Percentiles rank a stretch among this genome's conserved stretches.
Conservation (phyloP, 2,329 filamentous ascomycete genomes). For the Xylaria sp. region DNA sequence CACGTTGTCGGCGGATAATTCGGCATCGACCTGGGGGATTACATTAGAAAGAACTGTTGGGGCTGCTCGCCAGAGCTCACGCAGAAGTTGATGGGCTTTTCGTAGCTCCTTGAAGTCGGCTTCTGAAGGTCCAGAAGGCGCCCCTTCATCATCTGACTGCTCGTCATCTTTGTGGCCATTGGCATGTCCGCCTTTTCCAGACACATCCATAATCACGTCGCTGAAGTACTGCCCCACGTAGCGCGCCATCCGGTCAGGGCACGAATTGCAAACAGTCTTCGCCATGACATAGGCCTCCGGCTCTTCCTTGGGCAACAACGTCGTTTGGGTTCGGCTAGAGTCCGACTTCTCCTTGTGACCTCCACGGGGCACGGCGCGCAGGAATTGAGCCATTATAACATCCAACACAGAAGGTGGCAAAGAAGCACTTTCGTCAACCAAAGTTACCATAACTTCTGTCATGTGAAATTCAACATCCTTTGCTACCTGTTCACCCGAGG, state of each 20-base stretch:
- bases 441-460: slow-evolving; percentile 73
- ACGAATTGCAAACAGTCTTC: slow-evolving; percentile 84
- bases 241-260: slow-evolving; percentile 88
- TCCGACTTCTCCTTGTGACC: slow-evolving; percentile 55
- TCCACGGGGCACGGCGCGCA: slow-evolving; percentile 73
- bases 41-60: slow-evolving; percentile 88
- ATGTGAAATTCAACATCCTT: slow-evolving; percentile 94
- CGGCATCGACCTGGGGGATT: slow-evolving; percentile 86
- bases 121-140: slow-evolving; percentile 61
- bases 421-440: slow-evolving; percentile 79
- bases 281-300: slow-evolving; percentile 95
- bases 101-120: slow-evolving; percentile 80
- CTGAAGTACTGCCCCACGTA: slow-evolving; percentile 96
- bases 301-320: slow-evolving; percentile 77
- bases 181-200: slow-evolving; percentile 49
- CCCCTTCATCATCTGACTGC: slow-evolving; percentile 59
- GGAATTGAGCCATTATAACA: slow-evolving; percentile 89
- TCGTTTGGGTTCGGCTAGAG: slow-evolving; percentile 72
- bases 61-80: slow-evolving; percentile 89
- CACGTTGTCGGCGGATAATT: slow-evolving; percentile 83
- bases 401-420: slow-evolving; percentile 81
- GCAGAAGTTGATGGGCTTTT: slow-evolving; percentile 83
- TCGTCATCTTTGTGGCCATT: slow-evolving; percentile 56
- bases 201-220: slow-evolving; percentile 89
- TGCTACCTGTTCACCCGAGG: slow-evolving; percentile 73